Evolutionary conservation across 306 rosid genomes (phyloP), one percentile per base, ranked within the genome.

Genomic region (Dalbergia oliveri): DNA sequence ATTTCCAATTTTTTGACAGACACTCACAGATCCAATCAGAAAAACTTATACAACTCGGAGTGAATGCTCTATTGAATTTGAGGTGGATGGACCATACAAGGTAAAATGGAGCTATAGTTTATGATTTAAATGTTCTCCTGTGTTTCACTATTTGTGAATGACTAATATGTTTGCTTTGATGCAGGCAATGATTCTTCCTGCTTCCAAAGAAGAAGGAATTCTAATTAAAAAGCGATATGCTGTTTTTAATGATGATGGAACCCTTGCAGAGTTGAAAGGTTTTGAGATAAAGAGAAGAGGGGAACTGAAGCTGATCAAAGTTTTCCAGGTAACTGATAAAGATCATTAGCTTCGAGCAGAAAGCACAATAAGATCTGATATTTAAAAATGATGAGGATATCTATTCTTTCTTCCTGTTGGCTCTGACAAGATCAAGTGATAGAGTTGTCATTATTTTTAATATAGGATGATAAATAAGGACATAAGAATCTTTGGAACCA

Each of bases 61-160:
- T 80, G 99, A 95, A 86, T 95, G 99, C 86, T 95, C 98, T 44
- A 95, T 95, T 88, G 99, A 95, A 85, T 95, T 95, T 83, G 99
- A 95, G 88, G 98, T 95, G 85, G 99, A 95, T 86, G 99, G 99
- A 66, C 99, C 99, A 19, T 95, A 95, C 91, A 95, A 95, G 98
- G 99, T 95, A 83, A 85, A 79, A 21, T 66, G 43, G 62, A 18
- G 41, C 26, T 56, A 64, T 26, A 35, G 56, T 51, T 70, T 18
- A 37, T 62, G 65, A 45, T 82, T 84, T 75, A n/a, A 35, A 61
- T 50, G 31, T 45, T 23, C 37, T 77, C 4, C 35, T 19, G 74
- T 34, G 37, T 76, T 85, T 79, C 75, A 67, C 58, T 69, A 72
- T 76, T 66, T 76, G 80, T 54, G 69, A 19, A 39, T 75, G 19